Evolutionary conservation across 345 rosid genomes (phyloP).

Genomic region (Rhizophora apiculata): DNA sequence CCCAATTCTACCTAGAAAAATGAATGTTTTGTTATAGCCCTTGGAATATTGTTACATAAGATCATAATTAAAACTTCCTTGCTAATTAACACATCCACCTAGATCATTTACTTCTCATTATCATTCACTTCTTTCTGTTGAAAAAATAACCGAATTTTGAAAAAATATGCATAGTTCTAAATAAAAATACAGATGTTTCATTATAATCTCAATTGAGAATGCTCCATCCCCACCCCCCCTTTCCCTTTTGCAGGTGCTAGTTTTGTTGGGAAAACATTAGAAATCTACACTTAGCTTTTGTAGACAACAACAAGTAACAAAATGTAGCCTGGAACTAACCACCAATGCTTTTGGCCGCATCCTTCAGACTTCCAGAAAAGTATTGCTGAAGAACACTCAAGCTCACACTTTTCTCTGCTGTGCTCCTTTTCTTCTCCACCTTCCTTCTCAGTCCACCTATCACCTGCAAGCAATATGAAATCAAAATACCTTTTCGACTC

Average conservation of each 20-base stretch:
- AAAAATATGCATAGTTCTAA: neutral
- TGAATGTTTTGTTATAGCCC: too few species aligned
- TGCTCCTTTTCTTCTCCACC: conserved; percentile 64
- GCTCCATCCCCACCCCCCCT: too few species aligned
- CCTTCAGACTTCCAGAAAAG: conserved; percentile 89
- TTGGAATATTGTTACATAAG: too few species aligned
- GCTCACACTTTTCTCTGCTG: conserved; percentile 84
- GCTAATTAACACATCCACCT: neutral
- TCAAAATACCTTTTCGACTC: neutral
- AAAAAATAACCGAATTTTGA: neutral
- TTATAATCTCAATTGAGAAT: too few species aligned
- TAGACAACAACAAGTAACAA: neutral
- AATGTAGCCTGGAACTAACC: conserved; percentile 45
- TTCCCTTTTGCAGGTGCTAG: too few species aligned
- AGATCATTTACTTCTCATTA: neutral
- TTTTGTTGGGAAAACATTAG: neutral
- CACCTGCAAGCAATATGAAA: conserved; percentile 31
- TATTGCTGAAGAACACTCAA: conserved; percentile 80
- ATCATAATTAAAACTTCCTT: neutral
- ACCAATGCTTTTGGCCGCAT: conserved; percentile 92
- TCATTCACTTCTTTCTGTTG: neutral
- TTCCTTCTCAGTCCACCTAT: conserved; percentile 37
- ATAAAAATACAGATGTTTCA: neutral
- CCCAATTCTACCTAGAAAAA: too few species aligned
- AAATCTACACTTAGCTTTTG: neutral